Percentiles rank a stretch among this genome's conserved stretches.
These are phyloP conservation scores for Calonectria honghensis DNA, from an alignment of 2,329 filamentous ascomycete species.

Conservation along the genomic window DNA sequence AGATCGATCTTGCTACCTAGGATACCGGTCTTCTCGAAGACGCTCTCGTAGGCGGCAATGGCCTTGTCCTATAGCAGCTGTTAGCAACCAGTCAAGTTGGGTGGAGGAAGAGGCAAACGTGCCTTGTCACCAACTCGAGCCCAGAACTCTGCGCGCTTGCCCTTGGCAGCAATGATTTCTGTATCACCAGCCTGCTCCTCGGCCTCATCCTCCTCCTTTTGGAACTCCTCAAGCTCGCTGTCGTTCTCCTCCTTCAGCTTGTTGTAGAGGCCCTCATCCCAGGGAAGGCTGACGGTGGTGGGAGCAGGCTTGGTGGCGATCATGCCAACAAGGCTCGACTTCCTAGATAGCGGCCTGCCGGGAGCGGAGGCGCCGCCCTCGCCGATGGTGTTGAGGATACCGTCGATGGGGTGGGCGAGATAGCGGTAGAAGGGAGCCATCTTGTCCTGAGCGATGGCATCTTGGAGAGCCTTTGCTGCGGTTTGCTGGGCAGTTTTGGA, in stretches of 20 bases:
- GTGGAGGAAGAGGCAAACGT: constrained; percentile 48
- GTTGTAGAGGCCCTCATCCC: constrained; percentile 93
- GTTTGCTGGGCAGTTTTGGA: constrained; percentile 79
- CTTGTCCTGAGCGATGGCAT: constrained; percentile 88
- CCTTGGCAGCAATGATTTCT: constrained; percentile 92
- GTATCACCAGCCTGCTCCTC: constrained; percentile 97
- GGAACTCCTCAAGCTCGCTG: constrained; percentile 82
- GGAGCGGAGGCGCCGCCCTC: constrained; percentile 73
- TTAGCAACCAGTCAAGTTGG: constrained; percentile 42
- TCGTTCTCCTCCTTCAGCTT: constrained; percentile 86
- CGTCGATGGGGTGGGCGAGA: constrained; percentile 87
- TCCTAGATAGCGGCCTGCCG: constrained; percentile 78
- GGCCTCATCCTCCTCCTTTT: constrained; percentile 94
- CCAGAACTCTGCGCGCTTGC: constrained; percentile 97
- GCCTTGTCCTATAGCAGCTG: constrained; percentile 84
- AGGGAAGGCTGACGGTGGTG: constrained; percentile 82
- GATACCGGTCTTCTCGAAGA: constrained; percentile 98
- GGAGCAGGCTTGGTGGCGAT: constrained; percentile 82
- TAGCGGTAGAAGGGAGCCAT: constrained; percentile 93
- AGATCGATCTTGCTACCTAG: constrained; percentile 98
- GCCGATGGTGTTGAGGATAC: constrained; percentile 85
- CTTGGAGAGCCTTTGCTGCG: constrained; percentile 83
- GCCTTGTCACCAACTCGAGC: constrained; percentile 98
- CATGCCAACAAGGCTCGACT: constrained; percentile 83
- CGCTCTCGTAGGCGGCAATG: constrained; percentile 91